Conservation (phyloP, 2,329 filamentous ascomycete genomes). For the Mariannaea elegans region DNA sequence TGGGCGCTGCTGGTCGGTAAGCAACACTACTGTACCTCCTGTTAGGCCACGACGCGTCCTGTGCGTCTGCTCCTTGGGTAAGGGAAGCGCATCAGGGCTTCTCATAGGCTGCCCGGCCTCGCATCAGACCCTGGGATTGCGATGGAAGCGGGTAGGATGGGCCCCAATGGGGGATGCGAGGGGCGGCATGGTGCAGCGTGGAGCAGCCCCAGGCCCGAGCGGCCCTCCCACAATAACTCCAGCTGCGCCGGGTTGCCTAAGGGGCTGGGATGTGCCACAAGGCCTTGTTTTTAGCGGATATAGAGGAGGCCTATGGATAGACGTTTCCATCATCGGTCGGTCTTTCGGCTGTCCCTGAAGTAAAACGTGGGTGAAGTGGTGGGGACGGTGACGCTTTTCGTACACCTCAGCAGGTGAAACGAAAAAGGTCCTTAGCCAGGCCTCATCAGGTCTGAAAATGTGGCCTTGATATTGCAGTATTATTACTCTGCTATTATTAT, state of each 20-base stretch:
- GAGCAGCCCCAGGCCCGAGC: constrained; percentile 1
- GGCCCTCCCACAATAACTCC: background rate
- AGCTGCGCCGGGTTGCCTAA: background rate
- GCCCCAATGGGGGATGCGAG: constrained; percentile 1
- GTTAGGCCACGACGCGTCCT: constrained; percentile 10
- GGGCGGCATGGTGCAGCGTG: constrained; percentile 1
- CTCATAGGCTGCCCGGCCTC: constrained; percentile 14
- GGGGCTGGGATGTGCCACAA: background rate
- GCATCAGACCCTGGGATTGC: constrained; percentile 1
- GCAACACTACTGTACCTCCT: background rate
- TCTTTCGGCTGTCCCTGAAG: background rate
- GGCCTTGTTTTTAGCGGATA: background rate
- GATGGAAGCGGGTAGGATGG: constrained; percentile 5
- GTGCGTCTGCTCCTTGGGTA: background rate
- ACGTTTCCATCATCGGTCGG: background rate
- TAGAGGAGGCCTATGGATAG: background rate
- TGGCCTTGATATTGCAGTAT: too few relatives aligned
- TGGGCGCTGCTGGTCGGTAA: constrained; percentile 1
- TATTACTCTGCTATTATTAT: background rate
- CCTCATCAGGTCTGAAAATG: too few relatives aligned
- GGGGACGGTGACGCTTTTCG: background rate
- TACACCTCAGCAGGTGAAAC: background rate
- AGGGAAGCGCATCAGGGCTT: background rate
- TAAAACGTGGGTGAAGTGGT: background rate
- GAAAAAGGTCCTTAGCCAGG: too few relatives aligned